Percentiles rank a stretch among this genome's conserved stretches.
phyloP scores from a whole-genome alignment of 306 rosid genomes.

The Ziziphus jujuba region DNA sequence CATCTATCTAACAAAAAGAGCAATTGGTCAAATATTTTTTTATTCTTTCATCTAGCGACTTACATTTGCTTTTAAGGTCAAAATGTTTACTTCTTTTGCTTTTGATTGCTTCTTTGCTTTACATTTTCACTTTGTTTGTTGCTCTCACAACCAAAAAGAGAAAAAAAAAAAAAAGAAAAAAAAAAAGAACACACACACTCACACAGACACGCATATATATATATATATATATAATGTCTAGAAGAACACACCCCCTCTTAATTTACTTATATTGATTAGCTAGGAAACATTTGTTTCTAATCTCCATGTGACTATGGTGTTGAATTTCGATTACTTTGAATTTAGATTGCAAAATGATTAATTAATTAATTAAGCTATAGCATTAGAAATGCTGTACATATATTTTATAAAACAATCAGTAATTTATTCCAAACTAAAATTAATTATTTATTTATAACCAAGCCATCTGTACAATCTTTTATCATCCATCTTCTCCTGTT shows the following conservation, averaged over 20 bases:
- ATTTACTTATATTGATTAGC: not conserved
- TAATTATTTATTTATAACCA: not conserved
- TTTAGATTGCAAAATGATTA: no score
- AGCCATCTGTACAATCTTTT: not conserved
- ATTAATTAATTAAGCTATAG: not conserved
- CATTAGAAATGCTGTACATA: not conserved
- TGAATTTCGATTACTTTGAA: not conserved
- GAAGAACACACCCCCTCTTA: constrained; percentile 11
- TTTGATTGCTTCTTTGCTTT: constrained; percentile 3
- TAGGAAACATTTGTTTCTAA: not conserved
- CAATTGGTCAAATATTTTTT: constrained; percentile 42
- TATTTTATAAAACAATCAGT: not conserved
- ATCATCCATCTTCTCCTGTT: constrained; percentile 9
- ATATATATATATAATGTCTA: constrained; percentile 26
- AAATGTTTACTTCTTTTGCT: not conserved
- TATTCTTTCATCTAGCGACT: constrained; percentile 1
- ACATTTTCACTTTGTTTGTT: constrained; percentile 18
- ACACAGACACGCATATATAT: no score
- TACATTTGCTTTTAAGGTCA: constrained; percentile 14
- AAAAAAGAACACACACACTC: no score
- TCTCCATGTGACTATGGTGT: not conserved
- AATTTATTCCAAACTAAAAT: not conserved
- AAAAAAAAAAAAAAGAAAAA: no score
- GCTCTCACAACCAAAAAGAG: constrained; percentile 10
- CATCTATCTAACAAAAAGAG: constrained; percentile 58